These are phyloP conservation scores for Leishmania gerbilli DNA, from an alignment of 208 protist genomes.

Conservation along the genomic window DNA sequence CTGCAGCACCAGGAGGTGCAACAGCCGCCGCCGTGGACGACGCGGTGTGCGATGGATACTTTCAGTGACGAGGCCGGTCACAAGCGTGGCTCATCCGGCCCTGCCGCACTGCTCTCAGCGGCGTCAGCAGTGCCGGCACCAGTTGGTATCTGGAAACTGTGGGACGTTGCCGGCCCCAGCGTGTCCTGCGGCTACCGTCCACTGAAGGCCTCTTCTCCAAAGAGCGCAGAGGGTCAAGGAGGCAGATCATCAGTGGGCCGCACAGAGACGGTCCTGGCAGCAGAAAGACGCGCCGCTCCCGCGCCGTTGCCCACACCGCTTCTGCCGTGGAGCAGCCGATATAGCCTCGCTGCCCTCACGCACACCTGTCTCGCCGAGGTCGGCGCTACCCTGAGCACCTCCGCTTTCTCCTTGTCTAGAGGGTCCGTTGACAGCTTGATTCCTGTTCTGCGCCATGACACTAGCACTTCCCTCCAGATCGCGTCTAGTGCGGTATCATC, in stretches of 20 bases:
- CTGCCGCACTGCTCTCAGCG: not conserved
- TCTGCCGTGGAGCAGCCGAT: slow-evolving; percentile 30
- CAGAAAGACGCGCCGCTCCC: not conserved
- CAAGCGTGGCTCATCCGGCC: not conserved
- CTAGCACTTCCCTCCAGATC: slow-evolving; percentile 20
- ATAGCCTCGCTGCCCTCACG: slow-evolving; percentile 32
- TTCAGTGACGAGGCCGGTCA: not conserved
- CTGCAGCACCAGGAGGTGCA: not conserved
- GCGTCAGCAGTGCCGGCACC: not conserved
- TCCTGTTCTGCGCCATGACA: slow-evolving; percentile 6
- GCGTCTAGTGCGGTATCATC: slow-evolving; percentile 12
- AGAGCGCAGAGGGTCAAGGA: not conserved
- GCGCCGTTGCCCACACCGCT: not conserved
- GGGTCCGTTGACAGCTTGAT: not conserved
- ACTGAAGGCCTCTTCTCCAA: not conserved
- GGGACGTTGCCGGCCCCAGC: slow-evolving; percentile 35
- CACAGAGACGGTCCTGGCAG: not conserved
- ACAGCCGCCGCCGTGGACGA: not conserved
- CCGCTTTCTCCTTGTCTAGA: not conserved
- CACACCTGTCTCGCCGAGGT: slow-evolving; percentile 25
- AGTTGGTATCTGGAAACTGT: slow-evolving; percentile 38
- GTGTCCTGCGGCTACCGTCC: slow-evolving; percentile 26
- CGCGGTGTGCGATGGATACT: too few species aligned
- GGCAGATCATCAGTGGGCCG: not conserved
- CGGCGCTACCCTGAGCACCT: not conserved